phyloP scores from a whole-genome alignment of 2,329 filamentous ascomycete genomes.

The Tothia fuscella region DNA sequence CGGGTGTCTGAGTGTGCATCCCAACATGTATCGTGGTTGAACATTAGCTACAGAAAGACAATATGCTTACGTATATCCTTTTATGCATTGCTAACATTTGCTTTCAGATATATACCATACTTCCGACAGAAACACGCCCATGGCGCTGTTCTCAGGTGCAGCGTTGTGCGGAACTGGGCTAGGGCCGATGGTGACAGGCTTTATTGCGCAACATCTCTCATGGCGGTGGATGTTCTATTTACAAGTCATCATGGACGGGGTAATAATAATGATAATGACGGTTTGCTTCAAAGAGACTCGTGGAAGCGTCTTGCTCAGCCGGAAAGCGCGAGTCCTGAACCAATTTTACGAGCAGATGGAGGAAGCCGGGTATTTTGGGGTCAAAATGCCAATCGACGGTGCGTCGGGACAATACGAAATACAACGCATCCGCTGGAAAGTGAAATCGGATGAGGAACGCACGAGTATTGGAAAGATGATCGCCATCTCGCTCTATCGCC shows the following conservation, averaged over 20 bases:
- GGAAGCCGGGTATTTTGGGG: conserved; percentile 44
- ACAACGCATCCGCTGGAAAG: conserved; percentile 64
- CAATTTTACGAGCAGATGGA: conserved; percentile 68
- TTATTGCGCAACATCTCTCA: conserved; percentile 49
- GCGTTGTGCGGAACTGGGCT: conserved; percentile 70
- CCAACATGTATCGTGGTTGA: not conserved
- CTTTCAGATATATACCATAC: conserved; percentile 72
- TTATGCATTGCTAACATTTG: no score
- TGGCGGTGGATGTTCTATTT: conserved; percentile 91
- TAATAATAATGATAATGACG: conserved; percentile 52
- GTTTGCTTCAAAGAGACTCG: conserved; percentile 72
- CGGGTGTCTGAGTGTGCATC: no score
- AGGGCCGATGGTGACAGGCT: conserved; percentile 60
- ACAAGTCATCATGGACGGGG: conserved; percentile 58
- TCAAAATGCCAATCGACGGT: conserved; percentile 31
- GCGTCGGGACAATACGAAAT: conserved; percentile 4
- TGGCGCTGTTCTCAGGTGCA: conserved; percentile 75
- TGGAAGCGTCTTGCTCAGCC: conserved; percentile 64
- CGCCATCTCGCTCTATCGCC: conserved; percentile 59
- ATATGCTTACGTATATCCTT: no score
- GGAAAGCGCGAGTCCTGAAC: conserved; percentile 64
- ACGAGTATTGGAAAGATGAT: conserved; percentile 59
- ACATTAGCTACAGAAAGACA: no score
- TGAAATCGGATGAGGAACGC: conserved; percentile 66
- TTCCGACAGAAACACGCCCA: conserved; percentile 70